A percentile compares a stretch with the other conserved stretches of the same genome.
Evolutionary conservation across 768 basidiomycete species (phyloP).

Genomic region (Phylloporus sp.): DNA sequence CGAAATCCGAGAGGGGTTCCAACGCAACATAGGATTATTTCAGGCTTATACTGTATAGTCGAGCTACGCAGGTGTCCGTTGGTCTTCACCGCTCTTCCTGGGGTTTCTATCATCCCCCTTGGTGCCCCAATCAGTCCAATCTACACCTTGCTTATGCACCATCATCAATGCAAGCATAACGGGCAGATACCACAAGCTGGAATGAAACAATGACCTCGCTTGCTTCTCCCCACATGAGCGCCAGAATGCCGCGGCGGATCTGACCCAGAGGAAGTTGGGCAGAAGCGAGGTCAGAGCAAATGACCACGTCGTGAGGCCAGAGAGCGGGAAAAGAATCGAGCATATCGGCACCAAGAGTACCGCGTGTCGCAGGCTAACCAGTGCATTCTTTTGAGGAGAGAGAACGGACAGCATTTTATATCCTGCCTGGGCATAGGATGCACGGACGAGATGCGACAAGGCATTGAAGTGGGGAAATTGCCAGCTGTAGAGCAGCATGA

Average conservation of each 20-base stretch:
- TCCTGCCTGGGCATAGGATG: slow-evolving; percentile 88
- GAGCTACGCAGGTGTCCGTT: background rate
- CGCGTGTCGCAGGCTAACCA: slow-evolving; percentile 83
- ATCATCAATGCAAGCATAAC: slow-evolving; percentile 90
- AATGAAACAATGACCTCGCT: slow-evolving; percentile 74
- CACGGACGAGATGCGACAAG: slow-evolving; percentile 82
- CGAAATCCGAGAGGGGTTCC: no score
- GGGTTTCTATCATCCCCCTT: background rate
- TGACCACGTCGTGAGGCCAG: slow-evolving; percentile 88
- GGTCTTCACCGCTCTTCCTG: background rate
- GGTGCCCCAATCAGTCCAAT: slow-evolving; percentile 60
- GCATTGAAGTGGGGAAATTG: slow-evolving; percentile 99
- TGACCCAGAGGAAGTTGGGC: slow-evolving; percentile 69
- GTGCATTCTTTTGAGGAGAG: slow-evolving; percentile 72
- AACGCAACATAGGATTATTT: background rate
- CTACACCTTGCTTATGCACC: slow-evolving; percentile 85
- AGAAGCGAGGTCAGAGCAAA: slow-evolving; percentile 76
- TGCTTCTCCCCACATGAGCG: slow-evolving; percentile 65
- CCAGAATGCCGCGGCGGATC: slow-evolving; percentile 76
- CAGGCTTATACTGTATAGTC: background rate
- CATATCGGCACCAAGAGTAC: slow-evolving; percentile 73
- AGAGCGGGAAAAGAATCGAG: slow-evolving; percentile 76
- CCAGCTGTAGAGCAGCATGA: slow-evolving; percentile 89
- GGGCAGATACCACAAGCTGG: slow-evolving; percentile 88
- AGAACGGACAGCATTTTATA: slow-evolving; percentile 90